Conservation (phyloP, 2,329 filamentous ascomycete species). For the Pyrenophora seminiperda region DNA sequence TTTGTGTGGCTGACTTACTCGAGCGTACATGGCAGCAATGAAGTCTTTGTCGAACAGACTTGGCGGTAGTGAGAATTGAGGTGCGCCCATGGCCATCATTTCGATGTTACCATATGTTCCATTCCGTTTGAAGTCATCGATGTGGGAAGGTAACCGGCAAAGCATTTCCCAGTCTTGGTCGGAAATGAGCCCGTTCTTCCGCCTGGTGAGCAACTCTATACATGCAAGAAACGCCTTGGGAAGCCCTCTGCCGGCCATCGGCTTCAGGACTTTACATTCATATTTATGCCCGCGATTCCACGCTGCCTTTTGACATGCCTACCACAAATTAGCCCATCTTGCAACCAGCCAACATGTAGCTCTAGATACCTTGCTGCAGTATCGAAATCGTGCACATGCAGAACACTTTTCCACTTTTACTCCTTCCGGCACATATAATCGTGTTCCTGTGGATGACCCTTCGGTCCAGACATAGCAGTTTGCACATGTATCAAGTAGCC, state of each 20-base stretch:
- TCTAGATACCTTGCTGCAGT: conserved; percentile 61
- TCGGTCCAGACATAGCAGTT: conserved; percentile 59
- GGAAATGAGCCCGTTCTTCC: conserved; percentile 45
- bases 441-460: conserved; percentile 37
- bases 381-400: conserved; percentile 63
- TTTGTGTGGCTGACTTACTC: conserved; percentile 35
- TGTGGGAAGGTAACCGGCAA: conserved; percentile 54
- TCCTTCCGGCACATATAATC: conserved; percentile 40
- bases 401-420: conserved; percentile 59
- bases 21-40: conserved; percentile 53
- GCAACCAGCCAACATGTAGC: neutral
- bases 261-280: conserved; percentile 61
- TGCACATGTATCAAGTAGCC: conserved; percentile 61
- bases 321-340: conserved; percentile 6
- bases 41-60: conserved; percentile 49
- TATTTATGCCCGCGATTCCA: conserved; percentile 65
- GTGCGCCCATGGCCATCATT: conserved; percentile 60
- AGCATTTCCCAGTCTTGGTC: conserved; percentile 53
- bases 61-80: conserved; percentile 57
- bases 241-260: conserved; percentile 50
- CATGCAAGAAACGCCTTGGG: conserved; percentile 63
- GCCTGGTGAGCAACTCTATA: conserved; percentile 58
- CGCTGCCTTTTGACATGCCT: conserved; percentile 64
- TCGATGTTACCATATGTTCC: conserved; percentile 54
- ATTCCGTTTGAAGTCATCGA: conserved; percentile 53